Percentiles rank a stretch among this genome's conserved stretches.
Conservation (phyloP, 2,329 filamentous ascomycete genomes). For the Cladophialophora exuberans region DNA sequence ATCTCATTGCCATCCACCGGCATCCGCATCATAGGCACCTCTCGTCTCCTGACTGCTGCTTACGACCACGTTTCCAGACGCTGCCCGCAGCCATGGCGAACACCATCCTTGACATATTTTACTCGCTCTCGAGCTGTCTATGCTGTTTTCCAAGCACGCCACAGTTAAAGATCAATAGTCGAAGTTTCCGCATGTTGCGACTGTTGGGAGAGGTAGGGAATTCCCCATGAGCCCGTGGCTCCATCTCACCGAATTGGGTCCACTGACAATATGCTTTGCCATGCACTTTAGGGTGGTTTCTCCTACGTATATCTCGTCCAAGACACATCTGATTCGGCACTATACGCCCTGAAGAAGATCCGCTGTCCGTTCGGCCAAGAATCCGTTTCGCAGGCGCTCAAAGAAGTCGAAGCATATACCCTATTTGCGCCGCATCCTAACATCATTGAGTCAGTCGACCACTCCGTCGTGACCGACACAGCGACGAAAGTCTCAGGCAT, state of each 20-base stretch:
- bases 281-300: conserved; percentile 76
- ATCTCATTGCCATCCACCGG: too few relatives aligned
- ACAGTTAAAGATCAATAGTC: conserved; percentile 90
- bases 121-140: conserved; percentile 91
- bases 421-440: conserved; percentile 81
- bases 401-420: conserved; percentile 95
- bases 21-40: too few relatives aligned
- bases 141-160: conserved; percentile 95
- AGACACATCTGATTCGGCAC: conserved; percentile 74
- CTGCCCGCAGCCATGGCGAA: conserved; percentile 67
- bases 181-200: conserved; percentile 93
- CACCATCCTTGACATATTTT: conserved; percentile 84
- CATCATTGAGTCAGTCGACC: conserved; percentile 85
- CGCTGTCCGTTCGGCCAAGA: conserved; percentile 97
- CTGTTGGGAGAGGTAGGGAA: conserved; percentile 80
- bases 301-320: conserved; percentile 99
- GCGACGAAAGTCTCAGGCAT: conserved; percentile 59
- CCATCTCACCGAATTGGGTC: too few relatives aligned
- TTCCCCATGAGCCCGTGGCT: conserved; percentile 18
- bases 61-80: conserved; percentile 1
- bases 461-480: conserved; percentile 76
- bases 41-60: conserved; percentile 18
- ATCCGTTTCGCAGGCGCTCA: conserved; percentile 90
- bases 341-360: conserved; percentile 98
- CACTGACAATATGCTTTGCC: too few relatives aligned